A percentile compares a stretch with the other conserved stretches of the same genome.
Evolutionary conservation across 208 protist species (phyloP).

Genomic region (Trypanosoma congolense): DNA sequence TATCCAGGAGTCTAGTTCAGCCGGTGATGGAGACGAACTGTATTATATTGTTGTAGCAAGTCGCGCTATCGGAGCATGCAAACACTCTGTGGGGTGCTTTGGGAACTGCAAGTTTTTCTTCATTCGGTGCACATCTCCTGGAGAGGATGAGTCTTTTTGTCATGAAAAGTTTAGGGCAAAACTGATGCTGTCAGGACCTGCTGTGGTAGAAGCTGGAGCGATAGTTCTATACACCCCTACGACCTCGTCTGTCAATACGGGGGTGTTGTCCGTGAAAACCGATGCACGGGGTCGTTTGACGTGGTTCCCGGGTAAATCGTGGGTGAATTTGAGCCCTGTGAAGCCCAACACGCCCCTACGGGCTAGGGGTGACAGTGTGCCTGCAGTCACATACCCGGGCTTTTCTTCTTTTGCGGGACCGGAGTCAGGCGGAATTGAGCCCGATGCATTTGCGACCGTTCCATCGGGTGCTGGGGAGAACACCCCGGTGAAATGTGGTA

Average conservation of each 20-base stretch:
- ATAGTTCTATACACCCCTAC: neutral
- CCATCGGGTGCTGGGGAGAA: too few relatives aligned
- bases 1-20: neutral
- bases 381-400: too few relatives aligned
- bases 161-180: too few relatives aligned
- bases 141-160: neutral
- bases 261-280: neutral
- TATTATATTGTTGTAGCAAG: slow-evolving; percentile 65
- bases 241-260: too few relatives aligned
- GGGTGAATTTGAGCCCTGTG: neutral
- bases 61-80: slow-evolving; percentile 47
- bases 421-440: too few relatives aligned
- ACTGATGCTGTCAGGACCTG: too few relatives aligned
- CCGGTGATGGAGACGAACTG: slow-evolving; percentile 7
- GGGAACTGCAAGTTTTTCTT: slow-evolving; percentile 84
- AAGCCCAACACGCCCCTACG: too few relatives aligned
- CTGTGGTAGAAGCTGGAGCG: neutral
- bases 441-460: too few relatives aligned
- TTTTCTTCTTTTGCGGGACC: too few relatives aligned
- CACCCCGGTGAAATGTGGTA: too few relatives aligned
- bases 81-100: slow-evolving; percentile 56
- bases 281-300: slow-evolving; percentile 3
- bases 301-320: neutral
- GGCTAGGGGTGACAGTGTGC: too few relatives aligned
- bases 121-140: slow-evolving; percentile 4